Evolutionary conservation across 495 filamentous ascomycete genomes (phyloP).

Genomic region (Penicillium ochrochloron): DNA sequence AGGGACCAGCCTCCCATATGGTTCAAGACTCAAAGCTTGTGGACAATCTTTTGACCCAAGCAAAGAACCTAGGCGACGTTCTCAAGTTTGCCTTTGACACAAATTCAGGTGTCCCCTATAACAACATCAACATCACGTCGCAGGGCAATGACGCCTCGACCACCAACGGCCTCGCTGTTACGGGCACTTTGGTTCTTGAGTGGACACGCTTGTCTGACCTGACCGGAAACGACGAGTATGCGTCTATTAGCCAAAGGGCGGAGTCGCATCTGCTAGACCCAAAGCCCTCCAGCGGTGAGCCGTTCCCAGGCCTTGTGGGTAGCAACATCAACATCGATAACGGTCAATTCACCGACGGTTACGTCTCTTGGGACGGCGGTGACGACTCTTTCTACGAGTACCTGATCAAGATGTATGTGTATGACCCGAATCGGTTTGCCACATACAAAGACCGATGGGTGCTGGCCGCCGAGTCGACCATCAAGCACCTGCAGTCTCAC

Average conservation of each 20-base stretch:
- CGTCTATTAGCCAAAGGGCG: conserved; percentile 65
- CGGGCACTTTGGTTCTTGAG: conserved; percentile 78
- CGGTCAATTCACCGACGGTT: conserved; percentile 68
- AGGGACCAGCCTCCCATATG: conserved; percentile 64
- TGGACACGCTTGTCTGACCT: conserved; percentile 85
- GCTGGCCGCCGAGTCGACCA: conserved; percentile 75
- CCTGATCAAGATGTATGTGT: conserved; percentile 91
- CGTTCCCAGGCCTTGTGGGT: conserved; percentile 80
- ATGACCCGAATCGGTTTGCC: conserved; percentile 68
- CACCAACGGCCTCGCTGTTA: conserved; percentile 71
- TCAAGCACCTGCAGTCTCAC: conserved; percentile 72
- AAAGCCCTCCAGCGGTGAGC: conserved; percentile 62
- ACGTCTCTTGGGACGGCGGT: conserved; percentile 80
- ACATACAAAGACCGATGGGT: conserved; percentile 77
- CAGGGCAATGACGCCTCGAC: conserved; percentile 50
- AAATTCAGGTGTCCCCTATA: conserved; percentile 74
- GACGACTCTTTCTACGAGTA: conserved; percentile 91
- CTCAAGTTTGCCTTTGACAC: conserved; percentile 82
- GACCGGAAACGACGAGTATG: conserved; percentile 69
- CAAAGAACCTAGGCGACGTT: conserved; percentile 68
- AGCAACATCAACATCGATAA: conserved; percentile 64
- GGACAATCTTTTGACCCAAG: conserved; percentile 65
- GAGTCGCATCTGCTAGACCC: conserved; percentile 76
- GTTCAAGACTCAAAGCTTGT: conserved; percentile 52
- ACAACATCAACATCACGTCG: conserved; percentile 65